Percentiles rank a stretch among this genome's conserved stretches.
phyloP scores from a whole-genome alignment of 73 alveolate species.

The Paramecium biaurelia region DNA sequence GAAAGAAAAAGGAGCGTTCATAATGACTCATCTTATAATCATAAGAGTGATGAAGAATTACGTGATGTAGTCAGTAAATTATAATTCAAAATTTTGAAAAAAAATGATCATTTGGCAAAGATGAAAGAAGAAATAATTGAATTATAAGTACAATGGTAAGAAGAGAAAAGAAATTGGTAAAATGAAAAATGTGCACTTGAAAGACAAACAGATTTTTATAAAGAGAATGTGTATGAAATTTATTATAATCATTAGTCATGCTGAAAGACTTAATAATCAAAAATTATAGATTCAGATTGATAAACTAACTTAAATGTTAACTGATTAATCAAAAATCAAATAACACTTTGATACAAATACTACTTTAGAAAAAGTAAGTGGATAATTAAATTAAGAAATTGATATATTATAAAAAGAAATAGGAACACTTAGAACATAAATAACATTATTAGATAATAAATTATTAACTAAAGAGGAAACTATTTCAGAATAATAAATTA shows the following conservation, averaged over 20 bases:
- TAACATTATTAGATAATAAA: background rate
- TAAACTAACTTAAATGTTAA: background rate
- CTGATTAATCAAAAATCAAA: background rate
- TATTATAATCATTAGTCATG: background rate
- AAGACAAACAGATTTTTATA: conserved; percentile 26
- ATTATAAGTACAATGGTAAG: conserved; percentile 40
- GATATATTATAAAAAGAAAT: background rate
- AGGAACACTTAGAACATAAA: background rate
- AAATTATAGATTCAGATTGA: conserved; percentile 8
- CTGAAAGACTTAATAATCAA: conserved; percentile 25
- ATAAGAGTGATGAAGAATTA: conserved; percentile 4
- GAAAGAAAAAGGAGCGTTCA: conserved; percentile 48
- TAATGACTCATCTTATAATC: background rate
- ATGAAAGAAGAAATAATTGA: conserved; percentile 51
- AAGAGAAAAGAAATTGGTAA: conserved; percentile 45
- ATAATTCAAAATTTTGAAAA: conserved; percentile 28
- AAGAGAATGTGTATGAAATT: conserved; percentile 29
- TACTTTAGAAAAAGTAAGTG: conserved; percentile 40
- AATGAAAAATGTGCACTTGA: conserved; percentile 20
- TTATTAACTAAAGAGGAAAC: conserved; percentile 31
- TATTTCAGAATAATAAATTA: background rate
- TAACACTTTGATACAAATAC: background rate
- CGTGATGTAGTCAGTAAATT: background rate
- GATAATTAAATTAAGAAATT: conserved; percentile 12
- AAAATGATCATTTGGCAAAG: conserved; percentile 25